phyloP scores from a whole-genome alignment of 345 rosid species.

The Salix exigua region DNA sequence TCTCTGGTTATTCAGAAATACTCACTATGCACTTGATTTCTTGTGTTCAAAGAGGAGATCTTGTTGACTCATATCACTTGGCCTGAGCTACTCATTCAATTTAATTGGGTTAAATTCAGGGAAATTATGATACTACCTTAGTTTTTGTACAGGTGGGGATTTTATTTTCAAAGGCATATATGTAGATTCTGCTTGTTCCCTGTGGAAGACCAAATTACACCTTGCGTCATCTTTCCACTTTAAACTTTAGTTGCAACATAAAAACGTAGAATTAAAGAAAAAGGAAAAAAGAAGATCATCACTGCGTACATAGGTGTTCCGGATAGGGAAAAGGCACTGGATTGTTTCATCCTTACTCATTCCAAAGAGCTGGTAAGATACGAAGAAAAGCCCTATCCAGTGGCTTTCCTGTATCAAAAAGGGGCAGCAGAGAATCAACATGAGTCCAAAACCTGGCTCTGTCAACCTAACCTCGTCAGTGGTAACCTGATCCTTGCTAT shows the following conservation, averaged over 20 bases:
- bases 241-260: too few species aligned
- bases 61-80: not conserved
- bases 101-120: not conserved
- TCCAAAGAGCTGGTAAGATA: not conserved
- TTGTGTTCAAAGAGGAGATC: not conserved
- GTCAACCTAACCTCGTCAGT: too few species aligned
- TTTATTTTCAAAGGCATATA: slow-evolving; percentile 40
- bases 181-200: not conserved
- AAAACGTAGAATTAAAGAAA: too few species aligned
- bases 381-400: not conserved
- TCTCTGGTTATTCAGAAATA: not conserved
- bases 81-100: not conserved
- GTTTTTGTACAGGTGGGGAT: slow-evolving; percentile 47
- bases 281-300: not conserved
- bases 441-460: not conserved
- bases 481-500: too few species aligned
- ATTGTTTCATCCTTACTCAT: not conserved
- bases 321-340: not conserved
- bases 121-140: slow-evolving; percentile 22
- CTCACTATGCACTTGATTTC: not conserved
- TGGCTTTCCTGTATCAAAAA: not conserved
- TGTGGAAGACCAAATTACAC: not conserved
- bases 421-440: not conserved
- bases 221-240: not conserved
- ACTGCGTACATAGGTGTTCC: not conserved